phyloP scores from a whole-genome alignment of 345 rosid genomes.

The Nephelium lappaceum region DNA sequence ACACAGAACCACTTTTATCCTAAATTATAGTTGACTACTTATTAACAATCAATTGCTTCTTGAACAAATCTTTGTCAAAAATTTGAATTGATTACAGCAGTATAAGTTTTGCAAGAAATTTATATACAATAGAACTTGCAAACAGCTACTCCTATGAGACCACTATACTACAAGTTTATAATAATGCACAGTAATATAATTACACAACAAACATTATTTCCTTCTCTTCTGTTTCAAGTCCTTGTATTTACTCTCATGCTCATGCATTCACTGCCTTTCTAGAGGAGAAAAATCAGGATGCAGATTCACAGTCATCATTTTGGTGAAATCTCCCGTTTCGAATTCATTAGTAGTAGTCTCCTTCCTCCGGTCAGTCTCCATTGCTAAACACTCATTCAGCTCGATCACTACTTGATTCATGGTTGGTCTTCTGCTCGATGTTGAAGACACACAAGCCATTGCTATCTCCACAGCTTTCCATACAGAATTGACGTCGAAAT shows the following conservation, averaged over 20 bases:
- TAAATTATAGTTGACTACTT: too few species aligned
- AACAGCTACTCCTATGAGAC: neutral
- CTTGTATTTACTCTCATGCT: neutral
- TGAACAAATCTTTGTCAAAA: too few species aligned
- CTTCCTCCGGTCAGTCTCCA: neutral
- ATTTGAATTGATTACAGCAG: too few species aligned
- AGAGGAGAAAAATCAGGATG: neutral
- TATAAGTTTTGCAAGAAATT: too few species aligned
- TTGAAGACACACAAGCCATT: conserved; percentile 40
- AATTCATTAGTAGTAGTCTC: neutral
- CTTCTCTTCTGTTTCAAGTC: neutral
- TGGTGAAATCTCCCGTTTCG: neutral
- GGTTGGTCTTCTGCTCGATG: conserved; percentile 37
- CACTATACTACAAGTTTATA: neutral
- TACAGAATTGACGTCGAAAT: conserved; percentile 34
- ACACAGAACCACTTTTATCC: too few species aligned
- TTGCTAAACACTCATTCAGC: conserved; percentile 33
- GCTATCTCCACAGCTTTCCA: conserved; percentile 53
- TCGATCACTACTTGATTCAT: conserved; percentile 38
- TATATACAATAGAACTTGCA: neutral
- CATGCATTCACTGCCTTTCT: neutral
- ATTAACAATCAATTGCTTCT: too few species aligned
- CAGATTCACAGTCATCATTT: neutral
- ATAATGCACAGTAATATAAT: too few species aligned
- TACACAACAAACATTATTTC: neutral